These are phyloP conservation scores for Aurifilum marmelostoma DNA, from an alignment of 2,329 filamentous ascomycete species.

Conservation along the genomic window DNA sequence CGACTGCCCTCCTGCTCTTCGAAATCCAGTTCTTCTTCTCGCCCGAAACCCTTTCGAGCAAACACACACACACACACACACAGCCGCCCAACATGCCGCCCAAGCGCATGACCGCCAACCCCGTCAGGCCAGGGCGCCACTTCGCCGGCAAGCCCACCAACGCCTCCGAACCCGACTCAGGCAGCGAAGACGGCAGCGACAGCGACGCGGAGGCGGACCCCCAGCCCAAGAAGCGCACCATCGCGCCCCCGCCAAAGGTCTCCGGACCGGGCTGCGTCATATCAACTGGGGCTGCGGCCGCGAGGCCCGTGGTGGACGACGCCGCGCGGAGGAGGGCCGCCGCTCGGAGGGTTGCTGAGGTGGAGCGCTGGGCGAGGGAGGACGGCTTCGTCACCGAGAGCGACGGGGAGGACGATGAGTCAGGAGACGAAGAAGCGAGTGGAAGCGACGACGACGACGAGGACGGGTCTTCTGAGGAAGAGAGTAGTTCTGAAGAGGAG, in stretches of 20 bases:
- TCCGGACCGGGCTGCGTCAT: slow-evolving; percentile 60
- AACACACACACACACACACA: neutral
- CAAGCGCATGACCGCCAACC: slow-evolving; percentile 93
- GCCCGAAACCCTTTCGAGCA: neutral
- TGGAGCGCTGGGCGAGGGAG: slow-evolving; percentile 57
- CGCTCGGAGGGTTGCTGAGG: slow-evolving; percentile 44
- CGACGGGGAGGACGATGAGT: slow-evolving; percentile 45
- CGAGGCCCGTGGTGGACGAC: slow-evolving; percentile 49
- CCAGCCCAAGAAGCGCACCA: slow-evolving; percentile 39
- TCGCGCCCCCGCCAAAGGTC: slow-evolving; percentile 60
- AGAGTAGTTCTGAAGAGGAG: slow-evolving; percentile 59
- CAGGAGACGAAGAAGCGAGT: slow-evolving; percentile 38
- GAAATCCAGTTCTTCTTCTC: neutral
- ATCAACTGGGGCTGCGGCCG: slow-evolving; percentile 48
- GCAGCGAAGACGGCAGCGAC: slow-evolving; percentile 47
- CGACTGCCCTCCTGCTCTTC: neutral
- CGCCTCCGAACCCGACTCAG: slow-evolving; percentile 53
- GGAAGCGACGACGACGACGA: slow-evolving; percentile 39
- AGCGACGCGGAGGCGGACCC: slow-evolving; percentile 30
- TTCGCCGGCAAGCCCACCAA: slow-evolving; percentile 78
- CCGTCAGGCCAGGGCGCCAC: slow-evolving; percentile 77
- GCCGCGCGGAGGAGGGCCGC: slow-evolving; percentile 53
- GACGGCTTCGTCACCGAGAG: slow-evolving; percentile 67
- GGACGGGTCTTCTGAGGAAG: slow-evolving; percentile 43
- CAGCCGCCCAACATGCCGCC: slow-evolving; percentile 56